Conservation (phyloP, 75 land plant genomes). For the Cunninghamia lanceolata region DNA sequence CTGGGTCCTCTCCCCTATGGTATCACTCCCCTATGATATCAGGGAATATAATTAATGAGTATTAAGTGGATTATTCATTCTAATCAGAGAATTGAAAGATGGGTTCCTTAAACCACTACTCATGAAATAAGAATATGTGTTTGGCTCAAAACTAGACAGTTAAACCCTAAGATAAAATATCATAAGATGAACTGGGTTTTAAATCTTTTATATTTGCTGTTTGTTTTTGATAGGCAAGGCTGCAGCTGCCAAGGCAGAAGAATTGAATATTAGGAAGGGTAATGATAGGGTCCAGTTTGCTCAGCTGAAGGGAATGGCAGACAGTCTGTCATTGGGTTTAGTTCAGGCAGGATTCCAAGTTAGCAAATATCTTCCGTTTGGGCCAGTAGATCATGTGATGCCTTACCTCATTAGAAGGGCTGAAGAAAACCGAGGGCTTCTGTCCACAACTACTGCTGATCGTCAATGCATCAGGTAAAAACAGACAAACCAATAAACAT, state of each 20-base stretch:
- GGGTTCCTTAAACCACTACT: too few relatives aligned
- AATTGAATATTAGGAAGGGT: slow-evolving; percentile 53
- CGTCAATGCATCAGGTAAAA: neutral
- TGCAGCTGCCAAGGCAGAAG: slow-evolving; percentile 51
- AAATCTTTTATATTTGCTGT: too few relatives aligned
- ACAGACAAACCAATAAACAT: too few relatives aligned
- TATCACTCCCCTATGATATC: too few relatives aligned
- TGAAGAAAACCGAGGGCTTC: slow-evolving; percentile 80
- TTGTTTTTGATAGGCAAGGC: slow-evolving; percentile 66
- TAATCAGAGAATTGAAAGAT: too few relatives aligned
- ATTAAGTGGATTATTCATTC: too few relatives aligned
- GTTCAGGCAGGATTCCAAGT: slow-evolving; percentile 84
- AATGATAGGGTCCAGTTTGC: slow-evolving; percentile 72
- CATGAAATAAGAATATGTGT: too few relatives aligned
- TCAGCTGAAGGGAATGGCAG: slow-evolving; percentile 93
- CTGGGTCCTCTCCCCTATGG: too few relatives aligned
- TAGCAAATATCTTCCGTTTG: slow-evolving; percentile 84
- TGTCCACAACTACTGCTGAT: slow-evolving; percentile 42
- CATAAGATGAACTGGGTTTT: slow-evolving; percentile 13
- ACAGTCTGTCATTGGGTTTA: slow-evolving; percentile 67
- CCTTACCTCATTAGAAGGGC: slow-evolving; percentile 85
- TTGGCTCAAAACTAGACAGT: too few relatives aligned
- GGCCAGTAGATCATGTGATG: slow-evolving; percentile 65
- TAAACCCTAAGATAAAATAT: too few relatives aligned
- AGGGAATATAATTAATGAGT: too few relatives aligned